Evolutionary conservation across 257 asterid genomes (phyloP), one percentile per base, ranked within the genome.

Genomic region (Henckelia pumila): DNA sequence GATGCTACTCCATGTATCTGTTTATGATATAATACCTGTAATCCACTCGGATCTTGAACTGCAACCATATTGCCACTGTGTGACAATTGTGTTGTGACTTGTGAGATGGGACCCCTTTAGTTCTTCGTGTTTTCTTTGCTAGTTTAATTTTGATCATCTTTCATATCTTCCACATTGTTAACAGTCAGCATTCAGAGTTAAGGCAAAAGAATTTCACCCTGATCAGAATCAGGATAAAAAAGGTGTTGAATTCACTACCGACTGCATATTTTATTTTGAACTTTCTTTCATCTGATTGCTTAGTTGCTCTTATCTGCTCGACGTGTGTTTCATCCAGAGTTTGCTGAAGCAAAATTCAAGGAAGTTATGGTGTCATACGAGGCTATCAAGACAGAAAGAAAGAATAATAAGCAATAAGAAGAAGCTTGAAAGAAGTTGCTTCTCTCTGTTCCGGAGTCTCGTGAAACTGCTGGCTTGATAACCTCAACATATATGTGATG

Each of bases 161-260:
- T 37, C 37, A 37, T 68, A 55, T 57, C 40, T 24, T 11, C 50
- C 61, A 37, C 56, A 59, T 60, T 37, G 28, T 68, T 49, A 71
- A 81, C 92, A 89, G 98, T 80, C 89, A 20, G 98, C 98, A 70
- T 92, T 92, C 77, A 80, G 97, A 82, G 74, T 84, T 20, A 89
- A 88, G 81, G 98, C 98, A 22, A 86, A 69, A 86, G 79, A 87
- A 79, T 92, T 89, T 70, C 97, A 89, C 78, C 97, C 97, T 8
- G 98, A 89, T 76, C 97, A 89, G 91, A 88, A 92, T 73, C 95
- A 83, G 83, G 85, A 78, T 20, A 88, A 89, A 49, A 88, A 89
- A 86, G 95, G 95, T 89, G 53, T 73, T 25, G 73, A 30, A 28
- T 33, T 59, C 35, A 8, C 28, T 50, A 32, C 61, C 26, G 56